phyloP scores from a whole-genome alignment of 139 green algal species.

The Nannochloris sp. region DNA sequence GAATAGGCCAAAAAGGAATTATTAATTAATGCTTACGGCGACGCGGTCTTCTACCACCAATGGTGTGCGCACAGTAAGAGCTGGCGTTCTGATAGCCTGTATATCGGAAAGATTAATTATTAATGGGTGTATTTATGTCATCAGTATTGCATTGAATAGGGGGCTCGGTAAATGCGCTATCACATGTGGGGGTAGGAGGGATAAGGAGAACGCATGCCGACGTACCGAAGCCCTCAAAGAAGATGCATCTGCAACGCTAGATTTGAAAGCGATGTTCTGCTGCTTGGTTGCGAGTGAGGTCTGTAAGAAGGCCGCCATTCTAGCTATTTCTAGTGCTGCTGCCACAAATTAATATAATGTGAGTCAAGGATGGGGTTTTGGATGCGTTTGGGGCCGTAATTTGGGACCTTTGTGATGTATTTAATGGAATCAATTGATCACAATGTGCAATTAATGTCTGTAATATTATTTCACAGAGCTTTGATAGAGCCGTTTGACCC shows the following conservation, averaged over 20 bases:
- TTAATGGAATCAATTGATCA: too few species aligned
- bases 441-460: too few species aligned
- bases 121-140: background rate
- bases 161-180: background rate
- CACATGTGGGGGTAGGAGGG: background rate
- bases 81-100: background rate
- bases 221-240: conserved; percentile 2
- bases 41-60: conserved; percentile 64
- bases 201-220: background rate
- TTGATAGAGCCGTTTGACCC: too few species aligned
- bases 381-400: too few species aligned
- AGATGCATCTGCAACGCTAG: background rate
- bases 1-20: too few species aligned
- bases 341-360: too few species aligned
- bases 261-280: conserved; percentile 1
- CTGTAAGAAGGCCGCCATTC: background rate
- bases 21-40: conserved; percentile 6
- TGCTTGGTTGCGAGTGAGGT: background rate
- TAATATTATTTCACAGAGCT: too few species aligned
- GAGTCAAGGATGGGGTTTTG: too few species aligned
- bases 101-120: background rate
- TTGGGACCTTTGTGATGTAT: too few species aligned
- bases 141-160: too few species aligned
- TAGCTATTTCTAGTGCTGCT: too few species aligned
- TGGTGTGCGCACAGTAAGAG: conserved; percentile 2